Base-by-base conservation (phyloP, 1,139 yeast species). In the Suhomyces atakaporum region DNA sequence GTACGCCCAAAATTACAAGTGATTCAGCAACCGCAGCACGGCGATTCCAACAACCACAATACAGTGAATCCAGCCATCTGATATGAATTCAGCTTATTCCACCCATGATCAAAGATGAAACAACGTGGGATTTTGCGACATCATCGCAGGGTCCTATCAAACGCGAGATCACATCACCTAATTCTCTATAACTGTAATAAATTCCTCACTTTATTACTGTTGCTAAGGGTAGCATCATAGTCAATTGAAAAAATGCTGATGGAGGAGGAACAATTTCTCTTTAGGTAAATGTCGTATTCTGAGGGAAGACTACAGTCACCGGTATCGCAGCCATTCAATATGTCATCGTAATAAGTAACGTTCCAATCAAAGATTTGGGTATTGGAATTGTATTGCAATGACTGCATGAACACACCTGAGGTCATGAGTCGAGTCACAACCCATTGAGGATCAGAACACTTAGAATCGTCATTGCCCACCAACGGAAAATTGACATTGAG, bases 401-500 rank as follows among this genome's bases (percentile, higher is more conserved):
- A 46, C 35, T 62, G 63, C 12, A 54, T 52, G 34, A 56, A 49
- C 13, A 66, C 60, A 11, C 63, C 64, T n/a, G 57, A 52, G 8
- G 75, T 71, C 27, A 69, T 46, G 29, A 72, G 33, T 38, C 75
- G 58, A n/a, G 75, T 54, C 35, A 57, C 58, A 12, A 57, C 56
- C 56, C 63, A 73, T 16, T 42, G 42, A 9, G 75, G 75, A 36
- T 61, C 59, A 27, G 51, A 42, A 48, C 78, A 73, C 12, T 53
- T 38, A 22, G 51, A 45, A 23, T 54, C 49, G 12, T 51, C 51
- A 16, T 40, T 29, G 1, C 72, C 71, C 24, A 65, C 75, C n/a
- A 55, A 52, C 20, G 77, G 78, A 49, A 73, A 60, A 50, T 73
- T 73, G 35, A 74, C 70, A 43, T 69, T 72, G 33, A 74, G 38